Evolutionary conservation across 2,329 filamentous ascomycete species (phyloP).

Genomic region (Colletotrichum destructivum): DNA sequence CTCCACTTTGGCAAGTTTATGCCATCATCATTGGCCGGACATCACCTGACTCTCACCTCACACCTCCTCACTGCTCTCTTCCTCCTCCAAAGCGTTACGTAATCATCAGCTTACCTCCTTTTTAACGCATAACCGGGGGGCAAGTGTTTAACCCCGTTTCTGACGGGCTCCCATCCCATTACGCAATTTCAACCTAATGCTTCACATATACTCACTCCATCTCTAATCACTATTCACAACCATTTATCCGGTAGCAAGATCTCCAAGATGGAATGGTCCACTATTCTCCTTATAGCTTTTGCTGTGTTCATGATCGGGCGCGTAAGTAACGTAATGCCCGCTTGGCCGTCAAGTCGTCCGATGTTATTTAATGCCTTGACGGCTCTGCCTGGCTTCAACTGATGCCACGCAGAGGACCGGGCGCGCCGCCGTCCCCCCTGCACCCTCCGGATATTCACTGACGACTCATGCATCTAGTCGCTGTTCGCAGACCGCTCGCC

Average conservation of each 20-base stretch:
- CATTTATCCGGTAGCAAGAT: no score
- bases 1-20: no score
- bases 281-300: constrained; percentile 9
- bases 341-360: not conserved
- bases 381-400: not conserved
- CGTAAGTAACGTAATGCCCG: constrained; percentile 1
- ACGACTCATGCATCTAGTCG: constrained; percentile 15
- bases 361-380: not conserved
- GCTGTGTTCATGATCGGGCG: constrained; percentile 20
- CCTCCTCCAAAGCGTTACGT: no score
- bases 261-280: constrained; percentile 15
- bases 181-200: not conserved
- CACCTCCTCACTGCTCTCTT: no score
- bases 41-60: no score
- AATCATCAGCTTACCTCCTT: no score
- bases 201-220: not conserved
- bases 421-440: not conserved
- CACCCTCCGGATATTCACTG: not conserved
- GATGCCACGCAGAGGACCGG: not conserved
- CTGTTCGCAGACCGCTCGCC: constrained; percentile 49
- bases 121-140: no score
- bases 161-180: not conserved
- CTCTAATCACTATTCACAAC: not conserved
- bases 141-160: not conserved
- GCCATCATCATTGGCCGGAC: no score